phyloP scores from a whole-genome alignment of 345 rosid species.

The Gossypium herbaceum region DNA sequence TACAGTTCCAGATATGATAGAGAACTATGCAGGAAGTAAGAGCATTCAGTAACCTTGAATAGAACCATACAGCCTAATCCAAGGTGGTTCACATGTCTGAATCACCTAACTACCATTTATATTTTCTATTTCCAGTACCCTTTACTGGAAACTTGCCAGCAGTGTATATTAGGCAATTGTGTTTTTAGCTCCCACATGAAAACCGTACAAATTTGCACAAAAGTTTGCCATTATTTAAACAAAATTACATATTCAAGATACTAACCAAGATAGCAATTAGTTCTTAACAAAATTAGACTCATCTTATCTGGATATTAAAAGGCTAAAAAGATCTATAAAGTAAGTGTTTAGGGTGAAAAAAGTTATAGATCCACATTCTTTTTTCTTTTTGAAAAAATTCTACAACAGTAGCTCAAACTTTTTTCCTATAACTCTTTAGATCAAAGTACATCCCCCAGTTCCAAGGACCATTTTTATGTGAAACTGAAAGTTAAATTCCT shows the following conservation, averaged over 20 bases:
- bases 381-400: not conserved
- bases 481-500: not conserved
- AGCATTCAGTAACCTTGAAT: not conserved
- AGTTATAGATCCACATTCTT: not conserved
- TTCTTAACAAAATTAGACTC: constrained; percentile 3
- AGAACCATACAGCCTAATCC: not conserved
- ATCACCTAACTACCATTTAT: constrained; percentile 1
- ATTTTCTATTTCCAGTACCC: not conserved
- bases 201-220: too few species aligned
- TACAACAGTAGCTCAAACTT: not conserved
- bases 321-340: not conserved
- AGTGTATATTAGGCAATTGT: not conserved
- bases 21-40: not conserved
- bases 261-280: not conserved
- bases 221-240: not conserved
- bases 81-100: not conserved
- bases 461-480: not conserved
- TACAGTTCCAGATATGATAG: not conserved
- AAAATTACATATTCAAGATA: not conserved
- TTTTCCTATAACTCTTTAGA: not conserved
- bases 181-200: not conserved
- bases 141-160: not conserved
- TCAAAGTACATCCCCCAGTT: not conserved
- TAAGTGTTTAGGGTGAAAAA: not conserved
- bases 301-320: not conserved